Percentiles rank a stretch among this genome's conserved stretches.
phyloP scores from a whole-genome alignment of 805 yeast genomes.

The Yamadazyma laniorum region DNA sequence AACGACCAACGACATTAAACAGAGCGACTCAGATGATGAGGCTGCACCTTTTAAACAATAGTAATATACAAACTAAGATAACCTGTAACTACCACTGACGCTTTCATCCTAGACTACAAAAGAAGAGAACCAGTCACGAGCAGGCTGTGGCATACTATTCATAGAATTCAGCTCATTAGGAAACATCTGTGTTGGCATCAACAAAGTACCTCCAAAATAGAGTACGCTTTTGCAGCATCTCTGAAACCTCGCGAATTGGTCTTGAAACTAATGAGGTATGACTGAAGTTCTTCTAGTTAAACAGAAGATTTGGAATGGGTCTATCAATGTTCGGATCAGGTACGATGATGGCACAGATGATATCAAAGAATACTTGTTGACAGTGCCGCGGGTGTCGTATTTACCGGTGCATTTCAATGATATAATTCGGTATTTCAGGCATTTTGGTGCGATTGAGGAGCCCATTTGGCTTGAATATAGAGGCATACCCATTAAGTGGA shows the following conservation, averaged over 20 bases:
- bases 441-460: constrained; percentile 18
- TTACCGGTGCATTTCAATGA: constrained; percentile 42
- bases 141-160: no score
- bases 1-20: constrained; percentile 1
- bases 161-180: no score
- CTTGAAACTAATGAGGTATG: no score
- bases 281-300: constrained; percentile 20
- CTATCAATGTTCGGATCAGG: constrained; percentile 43
- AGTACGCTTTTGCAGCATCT: no score
- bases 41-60: constrained; percentile 16
- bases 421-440: constrained; percentile 39
- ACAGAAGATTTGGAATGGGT: constrained; percentile 53
- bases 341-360: constrained; percentile 14
- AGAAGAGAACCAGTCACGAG: no score
- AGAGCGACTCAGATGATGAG: not conserved
- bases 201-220: no score
- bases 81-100: no score
- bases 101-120: no score
- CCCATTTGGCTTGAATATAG: constrained; percentile 67
- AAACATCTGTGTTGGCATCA: no score
- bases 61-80: no score
- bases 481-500: constrained; percentile 69
- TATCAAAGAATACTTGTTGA: constrained; percentile 5
- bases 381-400: constrained; percentile 48
- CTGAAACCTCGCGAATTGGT: no score